phyloP scores from a whole-genome alignment of 441 rosid species.

The Flueggea neowawraea region DNA sequence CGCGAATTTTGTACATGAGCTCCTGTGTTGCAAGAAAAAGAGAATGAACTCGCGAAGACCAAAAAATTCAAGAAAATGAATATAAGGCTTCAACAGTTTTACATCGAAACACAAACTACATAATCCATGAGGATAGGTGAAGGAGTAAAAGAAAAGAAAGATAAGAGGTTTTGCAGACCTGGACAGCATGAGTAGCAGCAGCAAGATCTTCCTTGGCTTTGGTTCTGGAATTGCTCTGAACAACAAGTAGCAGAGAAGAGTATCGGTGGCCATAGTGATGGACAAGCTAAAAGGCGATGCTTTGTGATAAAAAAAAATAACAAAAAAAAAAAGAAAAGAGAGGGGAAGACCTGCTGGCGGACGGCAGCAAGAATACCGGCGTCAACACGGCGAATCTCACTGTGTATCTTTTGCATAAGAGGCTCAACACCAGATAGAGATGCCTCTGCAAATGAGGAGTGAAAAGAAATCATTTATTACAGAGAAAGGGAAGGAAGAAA shows the following conservation, averaged over 20 bases:
- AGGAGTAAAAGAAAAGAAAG: not conserved
- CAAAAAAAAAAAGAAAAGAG: not conserved
- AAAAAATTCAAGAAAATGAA: too few species aligned
- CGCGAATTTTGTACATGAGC: constrained; percentile 88
- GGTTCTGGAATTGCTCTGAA: constrained; percentile 96
- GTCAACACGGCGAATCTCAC: constrained; percentile 94
- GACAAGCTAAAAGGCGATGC: not conserved
- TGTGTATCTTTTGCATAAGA: constrained; percentile 95
- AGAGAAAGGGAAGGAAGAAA: too few species aligned
- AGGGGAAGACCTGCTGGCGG: constrained; percentile 84
- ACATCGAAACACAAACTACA: too few species aligned
- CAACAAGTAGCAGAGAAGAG: constrained; percentile 7
- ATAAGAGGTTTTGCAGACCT: constrained; percentile 49
- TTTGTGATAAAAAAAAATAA: not conserved
- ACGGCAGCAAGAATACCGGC: constrained; percentile 93
- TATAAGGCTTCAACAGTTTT: too few species aligned
- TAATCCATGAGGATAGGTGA: too few species aligned
- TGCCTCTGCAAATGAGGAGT: constrained; percentile 59
- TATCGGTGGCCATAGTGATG: too few species aligned
- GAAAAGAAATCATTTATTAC: too few species aligned
- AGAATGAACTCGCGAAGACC: constrained; percentile 8
- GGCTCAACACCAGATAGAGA: constrained; percentile 98
- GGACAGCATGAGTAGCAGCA: constrained; percentile 94
- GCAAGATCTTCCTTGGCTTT: constrained; percentile 99
- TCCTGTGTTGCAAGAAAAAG: constrained; percentile 51